These are phyloP conservation scores for Phylloporus scabripes DNA, from an alignment of 768 basidiomycete genomes.

Conservation along the genomic window DNA sequence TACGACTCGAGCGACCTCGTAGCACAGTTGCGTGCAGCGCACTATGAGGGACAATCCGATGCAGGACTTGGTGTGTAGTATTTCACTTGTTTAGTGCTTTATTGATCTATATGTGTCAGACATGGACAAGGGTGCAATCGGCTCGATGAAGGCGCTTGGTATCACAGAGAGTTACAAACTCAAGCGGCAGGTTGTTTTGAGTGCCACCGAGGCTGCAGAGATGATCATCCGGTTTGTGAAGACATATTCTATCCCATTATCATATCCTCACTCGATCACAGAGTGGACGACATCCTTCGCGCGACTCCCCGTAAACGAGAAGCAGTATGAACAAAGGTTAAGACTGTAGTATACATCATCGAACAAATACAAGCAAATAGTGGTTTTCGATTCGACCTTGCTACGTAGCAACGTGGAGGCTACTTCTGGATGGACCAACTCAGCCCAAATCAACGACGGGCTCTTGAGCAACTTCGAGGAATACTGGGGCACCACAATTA, in stretches of 20 bases:
- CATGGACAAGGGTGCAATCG: conserved; percentile 82
- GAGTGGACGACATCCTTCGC: conserved; percentile 89
- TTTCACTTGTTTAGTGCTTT: not conserved
- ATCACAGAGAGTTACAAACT: conserved; percentile 97
- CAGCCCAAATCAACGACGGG: conserved; percentile 7
- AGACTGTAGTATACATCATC: not conserved
- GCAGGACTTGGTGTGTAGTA: conserved; percentile 76
- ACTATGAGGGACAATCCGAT: conserved; percentile 83
- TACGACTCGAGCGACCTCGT: conserved; percentile 98
- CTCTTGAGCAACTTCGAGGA: conserved; percentile 13
- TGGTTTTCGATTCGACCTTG: not conserved
- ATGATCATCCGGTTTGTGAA: conserved; percentile 87
- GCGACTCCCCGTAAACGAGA: conserved; percentile 83
- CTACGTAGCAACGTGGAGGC: not conserved
- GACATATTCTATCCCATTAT: not conserved
- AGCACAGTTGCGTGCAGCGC: conserved; percentile 81
- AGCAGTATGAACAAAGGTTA: conserved; percentile 43
- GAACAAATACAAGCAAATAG: not conserved
- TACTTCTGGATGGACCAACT: not conserved
- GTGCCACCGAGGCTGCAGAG: conserved; percentile 94
- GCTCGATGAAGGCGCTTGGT: conserved; percentile 82
- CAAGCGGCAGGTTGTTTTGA: conserved; percentile 90
- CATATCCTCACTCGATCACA: conserved; percentile 26
- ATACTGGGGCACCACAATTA: not conserved
- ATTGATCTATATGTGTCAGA: conserved; percentile 41